phyloP scores from a whole-genome alignment of 139 green algal species.

The Chlorella sp. region DNA sequence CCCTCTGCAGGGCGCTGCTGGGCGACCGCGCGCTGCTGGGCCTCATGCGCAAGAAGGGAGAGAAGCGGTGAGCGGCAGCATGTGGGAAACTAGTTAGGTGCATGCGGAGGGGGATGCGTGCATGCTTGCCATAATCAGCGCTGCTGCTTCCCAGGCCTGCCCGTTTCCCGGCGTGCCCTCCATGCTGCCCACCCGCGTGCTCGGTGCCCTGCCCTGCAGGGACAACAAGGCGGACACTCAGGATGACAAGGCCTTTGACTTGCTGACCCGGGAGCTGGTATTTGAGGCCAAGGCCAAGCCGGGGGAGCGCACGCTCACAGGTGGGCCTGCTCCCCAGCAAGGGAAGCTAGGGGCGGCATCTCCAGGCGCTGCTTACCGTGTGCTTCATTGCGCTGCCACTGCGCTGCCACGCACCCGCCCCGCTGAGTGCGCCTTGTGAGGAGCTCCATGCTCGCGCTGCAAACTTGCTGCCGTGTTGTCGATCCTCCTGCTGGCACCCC shows the following conservation, averaged over 20 bases:
- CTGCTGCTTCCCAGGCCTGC: neutral
- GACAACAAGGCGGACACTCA: constrained; percentile 46
- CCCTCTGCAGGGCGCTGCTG: constrained; percentile 12
- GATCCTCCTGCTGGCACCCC: too few relatives aligned
- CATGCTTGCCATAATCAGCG: neutral
- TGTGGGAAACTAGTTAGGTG: neutral
- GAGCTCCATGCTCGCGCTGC: too few relatives aligned
- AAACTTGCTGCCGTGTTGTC: too few relatives aligned
- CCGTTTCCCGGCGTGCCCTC: neutral
- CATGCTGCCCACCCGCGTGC: neutral
- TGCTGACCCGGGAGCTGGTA: constrained; percentile 68
- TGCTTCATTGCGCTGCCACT: too few relatives aligned
- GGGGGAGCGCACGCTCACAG: constrained; percentile 65
- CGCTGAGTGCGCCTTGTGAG: too few relatives aligned
- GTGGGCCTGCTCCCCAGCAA: too few relatives aligned
- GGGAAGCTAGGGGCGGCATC: too few relatives aligned
- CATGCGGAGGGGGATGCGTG: neutral
- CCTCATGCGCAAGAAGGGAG: constrained; percentile 30
- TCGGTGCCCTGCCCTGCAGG: constrained; percentile 3
- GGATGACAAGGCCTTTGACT: constrained; percentile 76
- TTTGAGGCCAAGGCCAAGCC: constrained; percentile 75
- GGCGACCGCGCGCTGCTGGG: constrained; percentile 24
- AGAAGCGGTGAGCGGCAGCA: constrained; percentile 22
- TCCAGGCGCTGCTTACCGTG: too few relatives aligned
- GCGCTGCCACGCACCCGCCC: too few relatives aligned